phyloP scores from a whole-genome alignment of 139 green algal species.

The Auxenochlorella protothecoides region DNA sequence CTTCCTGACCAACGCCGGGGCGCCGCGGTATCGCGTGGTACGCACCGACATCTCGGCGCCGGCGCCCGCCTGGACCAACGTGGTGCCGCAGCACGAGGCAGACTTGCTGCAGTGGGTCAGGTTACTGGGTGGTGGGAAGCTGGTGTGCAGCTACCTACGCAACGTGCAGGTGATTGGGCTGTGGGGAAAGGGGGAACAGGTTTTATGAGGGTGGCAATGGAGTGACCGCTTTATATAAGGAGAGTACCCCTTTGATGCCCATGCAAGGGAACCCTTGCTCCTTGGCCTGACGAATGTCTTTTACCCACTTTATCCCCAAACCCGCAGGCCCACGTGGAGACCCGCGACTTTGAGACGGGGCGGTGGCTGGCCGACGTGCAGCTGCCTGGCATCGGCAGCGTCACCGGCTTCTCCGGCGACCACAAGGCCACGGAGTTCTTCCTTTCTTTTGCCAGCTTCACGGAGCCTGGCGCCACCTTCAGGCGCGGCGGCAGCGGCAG shows the following conservation, averaged over 20 bases:
- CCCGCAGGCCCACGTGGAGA: no score
- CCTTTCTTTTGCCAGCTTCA: slow-evolving; percentile 65
- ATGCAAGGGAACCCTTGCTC: no score
- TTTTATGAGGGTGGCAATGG: no score
- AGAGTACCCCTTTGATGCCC: no score
- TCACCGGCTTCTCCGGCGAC: slow-evolving; percentile 44
- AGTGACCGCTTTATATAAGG: no score
- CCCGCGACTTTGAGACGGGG: no score
- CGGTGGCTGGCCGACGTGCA: slow-evolving; percentile 33
- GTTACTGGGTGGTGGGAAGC: slow-evolving; percentile 42
- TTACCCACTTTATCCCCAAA: no score
- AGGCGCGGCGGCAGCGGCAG: background rate
- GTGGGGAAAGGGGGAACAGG: no score
- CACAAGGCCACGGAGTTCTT: slow-evolving; percentile 57
- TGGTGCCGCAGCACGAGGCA: slow-evolving; percentile 62
- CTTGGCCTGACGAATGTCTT: no score
- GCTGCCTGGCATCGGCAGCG: slow-evolving; percentile 50
- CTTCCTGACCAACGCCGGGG: slow-evolving; percentile 74
- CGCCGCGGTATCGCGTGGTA: slow-evolving; percentile 67
- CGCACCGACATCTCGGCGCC: slow-evolving; percentile 19
- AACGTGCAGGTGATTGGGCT: slow-evolving; percentile 28
- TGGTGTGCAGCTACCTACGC: slow-evolving; percentile 62
- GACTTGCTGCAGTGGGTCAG: slow-evolving; percentile 56
- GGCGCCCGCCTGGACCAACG: slow-evolving; percentile 45
- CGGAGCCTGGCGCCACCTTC: slow-evolving; percentile 35